Evolutionary conservation across 495 filamentous ascomycete species (phyloP).

Genomic region (Patellaria atrata): DNA sequence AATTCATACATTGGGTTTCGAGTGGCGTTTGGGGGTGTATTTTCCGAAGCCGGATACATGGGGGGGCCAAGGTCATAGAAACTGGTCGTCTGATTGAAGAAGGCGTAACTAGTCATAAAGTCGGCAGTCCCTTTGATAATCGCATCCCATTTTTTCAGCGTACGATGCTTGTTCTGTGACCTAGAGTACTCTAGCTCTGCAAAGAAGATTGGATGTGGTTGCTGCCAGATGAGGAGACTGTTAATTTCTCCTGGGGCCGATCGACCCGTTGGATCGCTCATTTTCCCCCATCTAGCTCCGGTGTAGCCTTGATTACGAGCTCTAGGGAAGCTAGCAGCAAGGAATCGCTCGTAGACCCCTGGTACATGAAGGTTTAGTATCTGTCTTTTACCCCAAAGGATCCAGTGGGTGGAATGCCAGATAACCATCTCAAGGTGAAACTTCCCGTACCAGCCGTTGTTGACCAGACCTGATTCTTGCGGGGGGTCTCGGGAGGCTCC

Average conservation of each 20-base stretch:
- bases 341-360: constrained; percentile 33
- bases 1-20: constrained; percentile 39
- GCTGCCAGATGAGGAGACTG: constrained; percentile 40
- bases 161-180: constrained; percentile 25
- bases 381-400: constrained; percentile 36
- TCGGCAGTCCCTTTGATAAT: constrained; percentile 33
- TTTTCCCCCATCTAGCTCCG: constrained; percentile 43
- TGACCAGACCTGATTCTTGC: constrained; percentile 33
- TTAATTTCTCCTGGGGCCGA: constrained; percentile 44
- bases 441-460: constrained; percentile 39
- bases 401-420: constrained; percentile 40
- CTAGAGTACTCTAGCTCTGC: constrained; percentile 39
- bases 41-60: constrained; percentile 39
- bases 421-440: constrained; percentile 37
- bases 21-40: constrained; percentile 36
- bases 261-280: constrained; percentile 41
- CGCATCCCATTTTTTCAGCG: constrained; percentile 32
- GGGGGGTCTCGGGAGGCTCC: constrained; percentile 26
- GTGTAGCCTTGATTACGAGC: constrained; percentile 36
- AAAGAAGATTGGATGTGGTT: constrained; percentile 39
- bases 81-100: constrained; percentile 30
- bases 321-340: constrained; percentile 32
- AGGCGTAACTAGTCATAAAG: constrained; percentile 39
- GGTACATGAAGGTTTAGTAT: constrained; percentile 33
- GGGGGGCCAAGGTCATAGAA: constrained; percentile 38